Base-by-base conservation (phyloP, 257 asterid species). In the Penstemon davidsonii region DNA sequence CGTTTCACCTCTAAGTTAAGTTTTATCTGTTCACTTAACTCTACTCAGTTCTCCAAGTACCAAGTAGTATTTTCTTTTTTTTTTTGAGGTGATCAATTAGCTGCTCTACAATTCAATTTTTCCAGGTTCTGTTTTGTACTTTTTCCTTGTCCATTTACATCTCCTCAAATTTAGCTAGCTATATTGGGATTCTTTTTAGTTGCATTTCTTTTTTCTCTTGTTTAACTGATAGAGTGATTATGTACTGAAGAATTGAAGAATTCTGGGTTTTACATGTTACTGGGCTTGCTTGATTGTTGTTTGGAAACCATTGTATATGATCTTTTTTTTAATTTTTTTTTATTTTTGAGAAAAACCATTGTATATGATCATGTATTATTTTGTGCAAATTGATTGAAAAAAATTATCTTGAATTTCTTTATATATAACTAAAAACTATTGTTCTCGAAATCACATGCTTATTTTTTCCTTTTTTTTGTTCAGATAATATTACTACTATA, bases 221-320 rank as follows among this genome's bases (percentile, higher is more conserved):
- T 12, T 44, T 9, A 55, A 12, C 40, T 37, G 51, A 3, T 63
- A 45, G 11, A 53, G 41, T 54, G 43, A 39, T 11, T 43, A 33
- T 57, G 8, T 67, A 6, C 45, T 45, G 58, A 7, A 33, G n/a
- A n/a, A n/a, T n/a, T n/a, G n/a, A n/a, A n/a, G 40, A 18, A 3
- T 52, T 11, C 9, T 8, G 54, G 47, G 63, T 39, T 53, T 56
- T 72, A n/a, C 47, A 64, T 36, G 8, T 15, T 49, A 11, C 52
- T 53, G 50, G 9, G 53, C 18, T 43, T 10, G 54, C 12, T 6
- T 36, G 33, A 4, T 45, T 5, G 68, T 44, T 45, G 57, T 56
- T n/a, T n/a, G n/a, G n/a, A n/a, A n/a, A n/a, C n/a, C n/a, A n/a
- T n/a, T n/a, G n/a, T n/a, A n/a, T n/a, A n/a, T n/a, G n/a, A n/a